Base-by-base conservation (phyloP, 2,329 filamentous ascomycete species). In the Phialocephala sp. region DNA sequence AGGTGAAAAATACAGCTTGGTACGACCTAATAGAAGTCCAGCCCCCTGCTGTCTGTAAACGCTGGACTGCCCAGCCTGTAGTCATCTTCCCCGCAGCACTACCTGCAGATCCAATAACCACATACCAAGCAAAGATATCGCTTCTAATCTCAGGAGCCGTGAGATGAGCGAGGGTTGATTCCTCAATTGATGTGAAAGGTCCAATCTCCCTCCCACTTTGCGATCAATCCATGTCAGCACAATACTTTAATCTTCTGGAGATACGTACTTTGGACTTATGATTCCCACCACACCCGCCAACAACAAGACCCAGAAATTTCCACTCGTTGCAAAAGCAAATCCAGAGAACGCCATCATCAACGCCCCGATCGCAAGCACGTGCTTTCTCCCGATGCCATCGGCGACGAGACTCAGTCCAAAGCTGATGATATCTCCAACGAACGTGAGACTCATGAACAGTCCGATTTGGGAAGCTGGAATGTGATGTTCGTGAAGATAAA, bases 91-190 rank as follows among this genome's bases (percentile, higher is more conserved):
- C 89, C 15, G 85, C 79, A 0, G 89, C 88, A 0, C 84, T 82
- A 0, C 89, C 89, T 0, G 85, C 83, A 0, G 82, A 84, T 4
- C 89, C 89, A 0, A 81, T 75, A 3, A 89, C 78, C 4, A 80
- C 83, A 69, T 89, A 89, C 87, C 87, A 89, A 2, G 86, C 86
- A 66, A 85, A 89, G 22, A 89, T 78, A 72, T 89, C 85, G 66
- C 82, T 80, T 58, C 86, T 75, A 1, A 78, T 76, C 1, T 77
- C 75, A 4, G 79, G 70, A 1, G 76, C 72, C 0, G 83, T 86
- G 1, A 89, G 77, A 59, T 88, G 85, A 4, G 86, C 85, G 0
- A 89, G 76, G 4, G 84, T 82, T 14, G 84, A 86, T 75, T 89
- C 87, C 71, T 89, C 87, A 27, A 89, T 81, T 39, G 87, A 86